These are phyloP conservation scores for Sordariomycetes sp. DNA, from an alignment of 2,329 filamentous ascomycete species.

Conservation along the genomic window DNA sequence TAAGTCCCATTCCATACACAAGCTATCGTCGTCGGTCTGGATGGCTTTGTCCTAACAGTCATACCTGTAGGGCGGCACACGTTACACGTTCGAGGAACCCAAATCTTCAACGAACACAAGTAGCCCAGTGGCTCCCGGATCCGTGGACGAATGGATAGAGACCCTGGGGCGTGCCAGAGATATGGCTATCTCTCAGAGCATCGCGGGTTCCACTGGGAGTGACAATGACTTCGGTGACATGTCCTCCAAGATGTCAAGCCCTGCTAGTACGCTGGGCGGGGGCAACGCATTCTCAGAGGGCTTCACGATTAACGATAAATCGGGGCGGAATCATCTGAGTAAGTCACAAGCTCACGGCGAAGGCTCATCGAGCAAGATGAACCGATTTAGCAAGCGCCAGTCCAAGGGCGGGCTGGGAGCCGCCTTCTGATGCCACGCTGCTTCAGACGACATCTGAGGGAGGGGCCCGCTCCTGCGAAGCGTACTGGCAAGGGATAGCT, in stretches of 20 bases:
- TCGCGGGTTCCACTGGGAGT: slow-evolving; percentile 52
- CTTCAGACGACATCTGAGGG: background rate
- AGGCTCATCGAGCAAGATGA: slow-evolving; percentile 41
- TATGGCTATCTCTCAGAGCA: slow-evolving; percentile 64
- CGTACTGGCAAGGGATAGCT: background rate
- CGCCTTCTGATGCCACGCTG: slow-evolving; percentile 51
- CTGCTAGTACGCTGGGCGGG: slow-evolving; percentile 60
- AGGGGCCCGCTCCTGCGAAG: background rate
- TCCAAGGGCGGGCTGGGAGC: slow-evolving; percentile 90
- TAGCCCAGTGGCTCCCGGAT: slow-evolving; percentile 43
- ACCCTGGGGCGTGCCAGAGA: slow-evolving; percentile 79
- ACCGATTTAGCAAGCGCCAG: slow-evolving; percentile 82
- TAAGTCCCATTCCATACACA: slow-evolving; percentile 49
- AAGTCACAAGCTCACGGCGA: slow-evolving; percentile 48
- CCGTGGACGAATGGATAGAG: slow-evolving; percentile 87
- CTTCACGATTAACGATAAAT: slow-evolving; percentile 36
- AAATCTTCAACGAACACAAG: slow-evolving; percentile 54
- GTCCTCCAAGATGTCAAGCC: slow-evolving; percentile 64
- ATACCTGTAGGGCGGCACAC: slow-evolving; percentile 62
- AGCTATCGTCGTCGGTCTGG: background rate
- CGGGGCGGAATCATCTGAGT: slow-evolving; percentile 45
- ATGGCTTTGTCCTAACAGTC: slow-evolving; percentile 7
- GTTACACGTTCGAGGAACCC: slow-evolving; percentile 89
- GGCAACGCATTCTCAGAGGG: slow-evolving; percentile 40
- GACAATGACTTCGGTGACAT: slow-evolving; percentile 60